Conservation (phyloP, 2,329 filamentous ascomycete genomes). For the Hypomyces perniciosus region DNA sequence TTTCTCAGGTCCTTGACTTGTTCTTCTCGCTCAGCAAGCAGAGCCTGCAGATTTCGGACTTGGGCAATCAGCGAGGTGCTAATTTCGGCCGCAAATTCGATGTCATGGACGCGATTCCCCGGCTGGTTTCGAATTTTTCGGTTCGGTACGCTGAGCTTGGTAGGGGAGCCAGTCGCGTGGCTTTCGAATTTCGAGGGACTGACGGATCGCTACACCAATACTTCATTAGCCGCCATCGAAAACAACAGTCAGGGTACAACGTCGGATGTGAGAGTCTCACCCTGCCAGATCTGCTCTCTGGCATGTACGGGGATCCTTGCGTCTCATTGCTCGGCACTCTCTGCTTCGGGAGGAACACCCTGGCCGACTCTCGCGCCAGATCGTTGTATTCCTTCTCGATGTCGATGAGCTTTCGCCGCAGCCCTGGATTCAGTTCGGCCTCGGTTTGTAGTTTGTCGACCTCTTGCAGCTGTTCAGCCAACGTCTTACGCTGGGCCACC, state of each 20-base stretch:
- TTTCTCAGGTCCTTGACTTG: constrained; percentile 67
- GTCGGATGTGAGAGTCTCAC: constrained; percentile 34
- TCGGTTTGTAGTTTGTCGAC: constrained; percentile 73
- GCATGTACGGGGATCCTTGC: constrained; percentile 45
- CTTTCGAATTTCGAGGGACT: constrained; percentile 76
- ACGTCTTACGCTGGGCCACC: constrained; percentile 77
- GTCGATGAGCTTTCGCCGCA: constrained; percentile 75
- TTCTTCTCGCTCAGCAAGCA: constrained; percentile 84
- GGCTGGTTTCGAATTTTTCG: constrained; percentile 88
- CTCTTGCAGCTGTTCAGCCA: constrained; percentile 76
- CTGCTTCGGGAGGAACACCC: constrained; percentile 82
- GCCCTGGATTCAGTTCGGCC: constrained; percentile 72
- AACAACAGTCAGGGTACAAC: background rate
- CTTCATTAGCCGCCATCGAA: background rate
- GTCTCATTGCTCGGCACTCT: constrained; percentile 66
- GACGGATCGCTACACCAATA: constrained; percentile 51
- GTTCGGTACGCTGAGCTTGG: constrained; percentile 81
- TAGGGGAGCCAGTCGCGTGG: constrained; percentile 78
- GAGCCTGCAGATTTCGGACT: constrained; percentile 79
- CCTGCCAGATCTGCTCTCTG: constrained; percentile 46
- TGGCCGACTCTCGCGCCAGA: constrained; percentile 80
- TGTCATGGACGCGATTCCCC: constrained; percentile 82
- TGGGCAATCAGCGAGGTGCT: constrained; percentile 92
- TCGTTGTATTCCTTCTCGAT: constrained; percentile 95
- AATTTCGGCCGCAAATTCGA: constrained; percentile 97